Evolutionary conservation across 2,329 filamentous ascomycete species (phyloP).

Genomic region (Phyllosticta citrichinensis): DNA sequence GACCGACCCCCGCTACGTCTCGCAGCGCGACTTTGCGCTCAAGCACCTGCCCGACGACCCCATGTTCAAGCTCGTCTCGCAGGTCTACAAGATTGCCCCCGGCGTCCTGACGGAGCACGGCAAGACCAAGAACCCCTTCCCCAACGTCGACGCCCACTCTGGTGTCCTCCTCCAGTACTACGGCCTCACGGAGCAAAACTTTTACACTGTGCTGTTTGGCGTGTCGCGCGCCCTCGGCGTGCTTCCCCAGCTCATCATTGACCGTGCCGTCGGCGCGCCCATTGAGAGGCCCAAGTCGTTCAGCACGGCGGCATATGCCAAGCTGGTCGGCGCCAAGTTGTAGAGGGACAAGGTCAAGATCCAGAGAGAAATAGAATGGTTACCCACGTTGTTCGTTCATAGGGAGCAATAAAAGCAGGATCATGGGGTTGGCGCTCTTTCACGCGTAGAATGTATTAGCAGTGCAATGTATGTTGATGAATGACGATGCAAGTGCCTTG

Average conservation of each 20-base stretch:
- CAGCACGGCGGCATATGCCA: constrained; percentile 92
- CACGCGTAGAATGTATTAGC: not conserved
- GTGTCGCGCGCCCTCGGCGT: constrained; percentile 97
- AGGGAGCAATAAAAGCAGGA: not conserved
- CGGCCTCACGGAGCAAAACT: constrained; percentile 96
- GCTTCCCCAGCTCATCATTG: constrained; percentile 97
- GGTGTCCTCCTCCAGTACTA: constrained; percentile 99
- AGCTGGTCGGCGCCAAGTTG: constrained; percentile 82
- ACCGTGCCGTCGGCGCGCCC: constrained; percentile 90
- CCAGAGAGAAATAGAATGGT: constrained; percentile 1
- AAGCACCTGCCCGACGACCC: constrained; percentile 92
- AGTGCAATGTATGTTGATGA: not conserved
- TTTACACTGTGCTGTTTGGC: constrained; percentile 99
- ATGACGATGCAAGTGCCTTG: not conserved
- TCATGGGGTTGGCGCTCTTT: not conserved
- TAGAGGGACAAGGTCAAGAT: constrained; percentile 28
- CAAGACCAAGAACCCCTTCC: constrained; percentile 99
- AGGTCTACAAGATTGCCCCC: constrained; percentile 99
- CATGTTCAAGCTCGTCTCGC: constrained; percentile 99
- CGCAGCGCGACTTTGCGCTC: constrained; percentile 93
- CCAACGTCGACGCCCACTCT: constrained; percentile 97
- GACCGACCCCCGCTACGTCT: constrained; percentile 98
- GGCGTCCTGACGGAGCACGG: constrained; percentile 97
- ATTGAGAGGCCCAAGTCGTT: constrained; percentile 99
- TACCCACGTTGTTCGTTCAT: not conserved